These are phyloP conservation scores for Macadamia integrifolia DNA, from an alignment of 164 flowering plant species.

Conservation along the genomic window DNA sequence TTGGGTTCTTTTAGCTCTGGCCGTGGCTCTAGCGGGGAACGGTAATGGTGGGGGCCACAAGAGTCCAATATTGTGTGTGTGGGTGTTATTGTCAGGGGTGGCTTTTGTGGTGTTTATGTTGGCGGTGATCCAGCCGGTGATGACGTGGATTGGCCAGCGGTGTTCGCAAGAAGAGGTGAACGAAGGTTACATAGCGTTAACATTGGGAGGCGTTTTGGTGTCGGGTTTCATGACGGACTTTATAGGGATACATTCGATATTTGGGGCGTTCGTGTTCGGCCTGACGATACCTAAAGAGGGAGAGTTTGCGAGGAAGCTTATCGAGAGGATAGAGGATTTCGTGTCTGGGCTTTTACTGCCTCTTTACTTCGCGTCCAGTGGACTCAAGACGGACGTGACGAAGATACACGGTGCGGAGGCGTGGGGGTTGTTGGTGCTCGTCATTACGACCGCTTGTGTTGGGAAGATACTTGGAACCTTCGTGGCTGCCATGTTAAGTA, in stretches of 20 bases:
- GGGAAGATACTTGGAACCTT: slow-evolving; percentile 66
- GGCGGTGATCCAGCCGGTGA: slow-evolving; percentile 34
- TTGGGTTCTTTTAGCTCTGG: slow-evolving; percentile 32
- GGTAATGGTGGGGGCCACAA: slow-evolving; percentile 15
- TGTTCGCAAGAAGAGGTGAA: slow-evolving; percentile 29
- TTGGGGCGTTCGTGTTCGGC: slow-evolving; percentile 51
- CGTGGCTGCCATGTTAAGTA: slow-evolving; percentile 29
- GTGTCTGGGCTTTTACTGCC: slow-evolving; percentile 39
- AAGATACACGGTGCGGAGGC: slow-evolving; percentile 29
- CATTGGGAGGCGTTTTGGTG: slow-evolving; percentile 34
- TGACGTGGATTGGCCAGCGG: slow-evolving; percentile 43
- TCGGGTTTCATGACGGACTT: slow-evolving; percentile 39
- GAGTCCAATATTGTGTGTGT: slow-evolving; percentile 20
- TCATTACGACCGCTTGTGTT: slow-evolving; percentile 32
- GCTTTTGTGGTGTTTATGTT: slow-evolving; percentile 54
- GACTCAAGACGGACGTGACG: slow-evolving; percentile 38
- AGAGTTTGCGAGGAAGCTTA: slow-evolving; percentile 27
- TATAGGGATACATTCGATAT: slow-evolving; percentile 45
- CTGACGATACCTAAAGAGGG: slow-evolving; percentile 36
- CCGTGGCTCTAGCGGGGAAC: slow-evolving; percentile 25
- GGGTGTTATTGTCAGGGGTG: slow-evolving; percentile 37
- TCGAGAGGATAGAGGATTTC: slow-evolving; percentile 40
- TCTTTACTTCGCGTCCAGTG: slow-evolving; percentile 45
- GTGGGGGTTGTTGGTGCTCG: slow-evolving; percentile 41
- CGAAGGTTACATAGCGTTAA: slow-evolving; percentile 46